phyloP scores from a whole-genome alignment of 2,329 filamentous ascomycete genomes.

The Chrysosphaeria jannelii region DNA sequence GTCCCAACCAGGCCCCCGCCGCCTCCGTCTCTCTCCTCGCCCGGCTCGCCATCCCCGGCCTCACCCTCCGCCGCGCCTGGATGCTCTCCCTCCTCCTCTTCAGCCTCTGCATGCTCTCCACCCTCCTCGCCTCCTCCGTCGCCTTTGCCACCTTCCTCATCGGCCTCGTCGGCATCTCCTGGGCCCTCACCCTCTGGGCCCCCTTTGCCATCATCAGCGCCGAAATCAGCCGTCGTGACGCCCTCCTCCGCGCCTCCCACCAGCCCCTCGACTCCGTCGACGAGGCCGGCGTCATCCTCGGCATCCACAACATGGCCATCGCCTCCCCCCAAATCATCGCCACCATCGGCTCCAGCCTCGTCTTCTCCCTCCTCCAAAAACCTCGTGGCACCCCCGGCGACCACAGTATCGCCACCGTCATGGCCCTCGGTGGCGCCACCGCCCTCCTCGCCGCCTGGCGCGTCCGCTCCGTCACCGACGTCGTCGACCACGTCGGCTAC shows the following conservation, averaged over 20 bases:
- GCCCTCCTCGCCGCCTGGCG: constrained; percentile 48
- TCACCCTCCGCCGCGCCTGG: constrained; percentile 77
- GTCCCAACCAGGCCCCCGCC: background rate
- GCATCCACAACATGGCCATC: constrained; percentile 87
- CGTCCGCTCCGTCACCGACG: constrained; percentile 42
- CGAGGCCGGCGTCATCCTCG: constrained; percentile 69
- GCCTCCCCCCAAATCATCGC: constrained; percentile 77
- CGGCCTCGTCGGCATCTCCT: constrained; percentile 60
- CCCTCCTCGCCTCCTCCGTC: constrained; percentile 45
- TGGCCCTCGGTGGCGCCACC: constrained; percentile 56
- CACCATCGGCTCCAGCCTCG: constrained; percentile 52
- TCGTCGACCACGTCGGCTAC: constrained; percentile 38
- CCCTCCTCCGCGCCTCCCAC: constrained; percentile 14
- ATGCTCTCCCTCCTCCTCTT: constrained; percentile 64
- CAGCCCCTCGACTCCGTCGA: constrained; percentile 21
- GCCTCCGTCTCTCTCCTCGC: constrained; percentile 17
- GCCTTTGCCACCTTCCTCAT: constrained; percentile 47
- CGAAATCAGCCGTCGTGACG: constrained; percentile 63
- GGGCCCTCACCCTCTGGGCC: constrained; percentile 82
- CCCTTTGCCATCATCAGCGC: constrained; percentile 86
- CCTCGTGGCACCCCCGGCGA: constrained; percentile 61
- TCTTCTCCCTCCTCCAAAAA: constrained; percentile 70
- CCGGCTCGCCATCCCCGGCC: constrained; percentile 41
- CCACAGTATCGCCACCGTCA: constrained; percentile 59
- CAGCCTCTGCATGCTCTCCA: constrained; percentile 50